phyloP scores from a whole-genome alignment of 371 early-diverging fungal genomes.

The Neoconidiobolus thromboides region DNA sequence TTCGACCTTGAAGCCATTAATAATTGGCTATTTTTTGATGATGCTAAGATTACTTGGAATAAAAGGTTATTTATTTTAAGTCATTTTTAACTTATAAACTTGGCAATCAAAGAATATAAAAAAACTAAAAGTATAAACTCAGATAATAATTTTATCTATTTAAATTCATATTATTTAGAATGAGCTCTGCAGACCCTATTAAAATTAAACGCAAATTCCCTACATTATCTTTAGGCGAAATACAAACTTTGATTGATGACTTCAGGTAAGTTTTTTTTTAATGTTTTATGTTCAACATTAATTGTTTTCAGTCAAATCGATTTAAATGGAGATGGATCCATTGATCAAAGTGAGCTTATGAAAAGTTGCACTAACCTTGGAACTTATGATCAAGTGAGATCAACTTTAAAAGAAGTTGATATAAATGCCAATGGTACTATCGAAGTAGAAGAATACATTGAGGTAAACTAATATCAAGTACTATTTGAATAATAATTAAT shows the following conservation, averaged over 20 bases:
- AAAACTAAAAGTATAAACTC: too few species aligned
- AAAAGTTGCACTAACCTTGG: slow-evolving; percentile 46
- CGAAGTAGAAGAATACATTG: slow-evolving; percentile 67
- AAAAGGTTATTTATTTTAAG: too few species aligned
- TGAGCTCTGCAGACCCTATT: slow-evolving; percentile 4
- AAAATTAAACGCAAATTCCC: slow-evolving; percentile 38
- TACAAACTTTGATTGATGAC: slow-evolving; percentile 32
- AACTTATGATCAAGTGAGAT: slow-evolving; percentile 59
- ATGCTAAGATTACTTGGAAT: too few species aligned
- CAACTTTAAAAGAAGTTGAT: slow-evolving; percentile 45
- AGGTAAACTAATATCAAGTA: slow-evolving; percentile 21
- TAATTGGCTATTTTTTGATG: too few species aligned
- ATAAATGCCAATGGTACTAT: slow-evolving; percentile 50
- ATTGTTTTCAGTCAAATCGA: slow-evolving; percentile 32
- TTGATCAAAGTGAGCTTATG: slow-evolving; percentile 51
- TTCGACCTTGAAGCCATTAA: too few species aligned
- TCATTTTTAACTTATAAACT: too few species aligned
- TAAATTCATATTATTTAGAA: not conserved
- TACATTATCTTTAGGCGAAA: slow-evolving; percentile 31
- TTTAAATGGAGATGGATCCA: slow-evolving; percentile 48
- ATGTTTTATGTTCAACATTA: not conserved
- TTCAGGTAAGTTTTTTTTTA: slow-evolving; percentile 26
- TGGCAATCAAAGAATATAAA: too few species aligned
- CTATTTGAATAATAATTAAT: not conserved
- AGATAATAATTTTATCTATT: too few species aligned